Percentiles rank a stretch among this genome's conserved stretches.
These are phyloP conservation scores for Auxenochlorella pyrenoidosa DNA, from an alignment of 139 green algal species.

Conservation along the genomic window DNA sequence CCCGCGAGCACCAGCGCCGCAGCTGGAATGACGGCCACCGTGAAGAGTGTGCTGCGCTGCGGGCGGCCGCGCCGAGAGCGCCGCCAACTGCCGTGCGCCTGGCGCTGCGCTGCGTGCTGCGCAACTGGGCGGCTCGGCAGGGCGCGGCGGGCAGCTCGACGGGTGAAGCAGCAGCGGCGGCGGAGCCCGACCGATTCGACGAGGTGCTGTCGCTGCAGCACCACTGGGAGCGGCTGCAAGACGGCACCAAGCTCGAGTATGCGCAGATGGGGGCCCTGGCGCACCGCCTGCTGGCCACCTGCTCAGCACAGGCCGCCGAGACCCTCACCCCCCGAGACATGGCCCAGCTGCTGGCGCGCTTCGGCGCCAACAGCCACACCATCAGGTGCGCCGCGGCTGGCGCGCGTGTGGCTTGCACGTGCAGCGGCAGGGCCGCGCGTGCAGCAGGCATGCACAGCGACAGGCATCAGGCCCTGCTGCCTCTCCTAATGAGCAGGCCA, in stretches of 20 bases:
- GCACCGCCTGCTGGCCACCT: background rate
- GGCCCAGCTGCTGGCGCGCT: conserved; percentile 69
- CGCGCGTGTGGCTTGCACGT: background rate
- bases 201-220: conserved; percentile 56
- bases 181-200: conserved; percentile 15
- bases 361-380: conserved; percentile 30
- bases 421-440: too few relatives aligned
- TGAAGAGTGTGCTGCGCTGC: conserved; percentile 70
- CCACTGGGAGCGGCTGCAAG: conserved; percentile 67
- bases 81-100: conserved; percentile 71
- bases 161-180: conserved; percentile 11
- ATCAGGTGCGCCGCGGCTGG: background rate
- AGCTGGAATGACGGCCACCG: conserved; percentile 69
- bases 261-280: conserved; percentile 76
- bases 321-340: conserved; percentile 36
- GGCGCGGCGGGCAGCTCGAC: background rate
- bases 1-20: conserved; percentile 58
- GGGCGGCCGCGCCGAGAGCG: conserved; percentile 48
- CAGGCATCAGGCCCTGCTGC: background rate
- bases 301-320: background rate
- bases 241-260: conserved; percentile 57
- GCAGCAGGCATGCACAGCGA: background rate
- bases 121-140: background rate
- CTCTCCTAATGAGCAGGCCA: too few relatives aligned
- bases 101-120: conserved; percentile 56